phyloP scores from a whole-genome alignment of 371 early-diverging fungal species.

The Zancudomyces culisetae region DNA sequence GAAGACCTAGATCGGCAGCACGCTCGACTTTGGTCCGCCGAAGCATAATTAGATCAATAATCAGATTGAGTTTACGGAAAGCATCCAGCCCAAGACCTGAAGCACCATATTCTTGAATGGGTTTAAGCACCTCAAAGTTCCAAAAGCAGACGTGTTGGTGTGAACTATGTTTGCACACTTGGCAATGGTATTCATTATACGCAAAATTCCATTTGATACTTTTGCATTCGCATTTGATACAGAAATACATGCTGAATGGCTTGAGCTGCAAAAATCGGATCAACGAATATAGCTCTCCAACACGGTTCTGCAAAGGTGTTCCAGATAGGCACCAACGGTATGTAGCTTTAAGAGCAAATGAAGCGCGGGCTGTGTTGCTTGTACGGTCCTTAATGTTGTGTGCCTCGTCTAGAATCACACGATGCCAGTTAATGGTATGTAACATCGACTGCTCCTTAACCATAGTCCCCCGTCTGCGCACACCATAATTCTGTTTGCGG shows the following conservation, averaged over 20 bases:
- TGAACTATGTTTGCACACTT: constrained; percentile 52
- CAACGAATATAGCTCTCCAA: constrained; percentile 89
- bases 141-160: constrained; percentile 88
- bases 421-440: constrained; percentile 61
- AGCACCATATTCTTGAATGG: constrained; percentile 66
- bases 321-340: constrained; percentile 85
- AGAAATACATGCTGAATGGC: constrained; percentile 73
- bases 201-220: constrained; percentile 58
- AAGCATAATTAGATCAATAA: constrained; percentile 83
- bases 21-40: constrained; percentile 81
- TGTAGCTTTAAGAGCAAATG: constrained; percentile 52
- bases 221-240: constrained; percentile 68
- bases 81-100: constrained; percentile 43
- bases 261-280: constrained; percentile 63
- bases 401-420: constrained; percentile 86
- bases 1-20: constrained; percentile 80
- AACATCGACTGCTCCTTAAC: constrained; percentile 45
- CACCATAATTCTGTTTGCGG: constrained; percentile 54
- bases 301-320: constrained; percentile 94
- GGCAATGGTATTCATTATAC: constrained; percentile 35
- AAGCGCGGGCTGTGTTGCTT: constrained; percentile 71
- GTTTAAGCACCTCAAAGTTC: constrained; percentile 85
- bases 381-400: constrained; percentile 91
- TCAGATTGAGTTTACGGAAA: constrained; percentile 48
- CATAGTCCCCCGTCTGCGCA: constrained; percentile 29